Percentiles rank a stretch among this genome's conserved stretches.
Conservation (phyloP, 2,329 filamentous ascomycete species). For the Microcera coccophila region DNA sequence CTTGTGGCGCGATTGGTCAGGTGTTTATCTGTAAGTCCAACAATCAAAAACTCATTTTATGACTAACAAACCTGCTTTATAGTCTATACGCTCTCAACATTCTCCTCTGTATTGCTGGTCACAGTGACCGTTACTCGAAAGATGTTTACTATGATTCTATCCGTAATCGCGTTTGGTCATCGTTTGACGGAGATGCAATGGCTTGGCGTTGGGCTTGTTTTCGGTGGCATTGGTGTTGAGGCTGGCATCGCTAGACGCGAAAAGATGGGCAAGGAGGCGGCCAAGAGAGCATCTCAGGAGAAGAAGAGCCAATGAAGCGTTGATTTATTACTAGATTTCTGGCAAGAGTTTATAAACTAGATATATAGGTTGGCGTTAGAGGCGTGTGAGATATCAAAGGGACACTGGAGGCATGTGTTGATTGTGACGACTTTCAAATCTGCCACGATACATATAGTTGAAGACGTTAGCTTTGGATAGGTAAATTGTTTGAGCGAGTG, state of each 20-base stretch:
- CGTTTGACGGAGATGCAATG: conserved; percentile 83
- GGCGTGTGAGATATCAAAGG: too few relatives aligned
- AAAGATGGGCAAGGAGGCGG: conserved; percentile 74
- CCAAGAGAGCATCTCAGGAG: conserved; percentile 42
- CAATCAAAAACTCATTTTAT: too few relatives aligned
- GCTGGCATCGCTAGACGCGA: conserved; percentile 75
- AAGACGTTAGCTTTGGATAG: too few relatives aligned
- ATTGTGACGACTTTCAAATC: too few relatives aligned
- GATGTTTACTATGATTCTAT: conserved; percentile 98
- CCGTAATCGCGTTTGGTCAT: conserved; percentile 92
- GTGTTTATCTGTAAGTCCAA: conserved; percentile 79
- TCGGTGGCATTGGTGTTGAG: conserved; percentile 92
- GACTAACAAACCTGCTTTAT: conserved; percentile 20
- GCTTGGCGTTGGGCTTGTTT: conserved; percentile 87
- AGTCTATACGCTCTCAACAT: conserved; percentile 89
- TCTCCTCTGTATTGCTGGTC: conserved; percentile 86
- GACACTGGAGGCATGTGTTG: too few relatives aligned
- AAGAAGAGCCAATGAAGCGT: conserved; percentile 32
- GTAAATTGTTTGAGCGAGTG: background rate
- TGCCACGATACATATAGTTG: too few relatives aligned
- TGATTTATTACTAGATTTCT: too few relatives aligned
- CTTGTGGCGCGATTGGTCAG: conserved; percentile 88
- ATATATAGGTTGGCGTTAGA: too few relatives aligned
- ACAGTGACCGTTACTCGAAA: conserved; percentile 97
- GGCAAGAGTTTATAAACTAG: too few relatives aligned